Base-by-base conservation (phyloP, 495 filamentous ascomycete species). In the Chaetomium fimeti region DNA sequence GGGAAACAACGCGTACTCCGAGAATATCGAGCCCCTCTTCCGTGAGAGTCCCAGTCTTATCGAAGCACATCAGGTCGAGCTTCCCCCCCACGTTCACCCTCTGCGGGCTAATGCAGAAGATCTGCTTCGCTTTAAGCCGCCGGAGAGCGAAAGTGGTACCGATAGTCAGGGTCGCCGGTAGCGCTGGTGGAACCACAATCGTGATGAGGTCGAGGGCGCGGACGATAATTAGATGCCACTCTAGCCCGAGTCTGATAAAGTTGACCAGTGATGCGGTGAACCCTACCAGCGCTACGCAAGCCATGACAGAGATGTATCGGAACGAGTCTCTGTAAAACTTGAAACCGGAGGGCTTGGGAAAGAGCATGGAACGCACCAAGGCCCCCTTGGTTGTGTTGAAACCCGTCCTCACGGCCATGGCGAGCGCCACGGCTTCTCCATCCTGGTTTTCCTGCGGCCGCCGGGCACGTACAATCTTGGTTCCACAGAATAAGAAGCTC, bases 281-380 rank as follows among this genome's bases (percentile, higher is more conserved):
- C 2, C 95, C 95, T 58, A 97, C 71, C 54, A 87, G 71, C 28
- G 95, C 95, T 66, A 99, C 88, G n/a, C 85, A 75, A 52, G 83
- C 93, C 95, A 99, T 98, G 40, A 99, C 95, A 7, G 91, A 92
- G 65, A 99, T 97, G 72, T 98, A 99, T 27, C 92, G 87, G 72
- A 99, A 99, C 5, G 95, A 97, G 72, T 99, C 95, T 20, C 91
- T 84, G 72, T 99, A 98, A 71, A 99, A 98, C 69, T 94, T 97
- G 82, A 99, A 98, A 1, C 92, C 93, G 25, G 93, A 95, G 0
- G 95, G 95, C 70, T 97, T 98, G 0, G 95, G 95, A 72, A 99
- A 98, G 32, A 99, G 87, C 93, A 99, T 99, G 1, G 95, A 97
- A 25, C 95, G 90, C 65, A 99, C 92, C 13, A 99, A 78, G 40